Evolutionary conservation across 78 protist species (phyloP).

Genomic region (Emiliania huxleyi): DNA sequence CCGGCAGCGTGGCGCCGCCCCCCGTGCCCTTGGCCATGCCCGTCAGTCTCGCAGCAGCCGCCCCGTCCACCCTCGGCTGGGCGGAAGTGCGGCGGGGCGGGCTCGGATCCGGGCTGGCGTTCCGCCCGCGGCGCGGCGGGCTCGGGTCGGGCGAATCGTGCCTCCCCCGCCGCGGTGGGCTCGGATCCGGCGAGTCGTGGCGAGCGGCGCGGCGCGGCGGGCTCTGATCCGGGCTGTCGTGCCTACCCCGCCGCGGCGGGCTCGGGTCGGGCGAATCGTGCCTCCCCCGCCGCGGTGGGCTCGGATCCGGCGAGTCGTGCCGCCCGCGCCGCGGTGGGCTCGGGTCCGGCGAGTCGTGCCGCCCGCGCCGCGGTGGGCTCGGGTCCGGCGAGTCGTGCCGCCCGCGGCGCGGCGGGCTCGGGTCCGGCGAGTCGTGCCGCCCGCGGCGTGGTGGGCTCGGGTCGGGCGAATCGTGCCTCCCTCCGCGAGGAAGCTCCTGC

Average conservation of each 20-base stretch:
- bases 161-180: not conserved
- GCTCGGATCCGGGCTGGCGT: not conserved
- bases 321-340: not conserved
- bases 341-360: not conserved
- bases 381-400: not conserved
- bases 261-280: not conserved
- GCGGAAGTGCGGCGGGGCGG: not conserved
- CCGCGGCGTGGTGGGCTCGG: not conserved
- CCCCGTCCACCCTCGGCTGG: not conserved
- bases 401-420: conserved; percentile 2
- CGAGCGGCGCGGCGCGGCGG: not conserved
- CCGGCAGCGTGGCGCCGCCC: not conserved
- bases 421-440: not conserved
- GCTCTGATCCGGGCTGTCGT: not conserved
- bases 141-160: not conserved
- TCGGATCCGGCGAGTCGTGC: not conserved
- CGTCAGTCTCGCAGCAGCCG: not conserved
- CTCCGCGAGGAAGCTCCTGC: not conserved
- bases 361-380: not conserved
- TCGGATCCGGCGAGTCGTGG: not conserved
- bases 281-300: not conserved
- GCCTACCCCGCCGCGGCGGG: not conserved
- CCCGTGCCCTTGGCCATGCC: not conserved
- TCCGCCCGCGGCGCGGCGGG: not conserved
- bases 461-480: not conserved